Percentiles rank a stretch among this genome's conserved stretches.
Evolutionary conservation across 176 grass and related monocot genomes (phyloP).

Genomic region (Bothriochloa decipiens): DNA sequence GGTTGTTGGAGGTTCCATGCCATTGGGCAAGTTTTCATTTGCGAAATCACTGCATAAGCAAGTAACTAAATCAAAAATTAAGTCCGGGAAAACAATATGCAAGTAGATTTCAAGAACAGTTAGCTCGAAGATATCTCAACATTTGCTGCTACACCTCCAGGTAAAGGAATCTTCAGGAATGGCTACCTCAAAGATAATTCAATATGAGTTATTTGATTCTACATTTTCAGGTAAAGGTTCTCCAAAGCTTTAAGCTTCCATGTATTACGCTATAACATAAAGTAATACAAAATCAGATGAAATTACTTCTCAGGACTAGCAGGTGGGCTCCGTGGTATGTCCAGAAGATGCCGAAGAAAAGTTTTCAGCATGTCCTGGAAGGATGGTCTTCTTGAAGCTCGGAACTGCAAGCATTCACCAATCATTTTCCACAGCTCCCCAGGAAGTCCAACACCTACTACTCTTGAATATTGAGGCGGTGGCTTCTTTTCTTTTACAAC

Average conservation of each 20-base stretch:
- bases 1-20: conserved; percentile 56
- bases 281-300: conserved; percentile 33
- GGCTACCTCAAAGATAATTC: conserved; percentile 20
- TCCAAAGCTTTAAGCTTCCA: conserved; percentile 33
- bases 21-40: conserved; percentile 63
- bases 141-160: conserved; percentile 16
- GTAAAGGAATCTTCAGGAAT: conserved; percentile 25
- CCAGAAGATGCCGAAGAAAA: conserved; percentile 93
- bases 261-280: conserved; percentile 24
- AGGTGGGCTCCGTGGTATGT: conserved; percentile 89
- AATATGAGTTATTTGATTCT: conserved; percentile 1
- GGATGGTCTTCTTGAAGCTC: conserved; percentile 79
- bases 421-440: conserved; percentile 99
- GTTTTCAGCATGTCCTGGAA: conserved; percentile 96
- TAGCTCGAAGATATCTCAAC: conserved; percentile 16
- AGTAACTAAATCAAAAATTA: conserved; percentile 31
- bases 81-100: conserved; percentile 33
- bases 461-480: conserved; percentile 95
- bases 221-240: conserved; percentile 34
- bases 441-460: conserved; percentile 97
- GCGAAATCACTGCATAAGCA: conserved; percentile 67
- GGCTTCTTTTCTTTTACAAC: conserved; percentile 86
- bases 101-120: background rate
- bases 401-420: conserved; percentile 91
- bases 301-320: conserved; percentile 91